These are phyloP conservation scores for Penicillium sp. DNA, from an alignment of 2,329 filamentous ascomycete species.

Conservation along the genomic window DNA sequence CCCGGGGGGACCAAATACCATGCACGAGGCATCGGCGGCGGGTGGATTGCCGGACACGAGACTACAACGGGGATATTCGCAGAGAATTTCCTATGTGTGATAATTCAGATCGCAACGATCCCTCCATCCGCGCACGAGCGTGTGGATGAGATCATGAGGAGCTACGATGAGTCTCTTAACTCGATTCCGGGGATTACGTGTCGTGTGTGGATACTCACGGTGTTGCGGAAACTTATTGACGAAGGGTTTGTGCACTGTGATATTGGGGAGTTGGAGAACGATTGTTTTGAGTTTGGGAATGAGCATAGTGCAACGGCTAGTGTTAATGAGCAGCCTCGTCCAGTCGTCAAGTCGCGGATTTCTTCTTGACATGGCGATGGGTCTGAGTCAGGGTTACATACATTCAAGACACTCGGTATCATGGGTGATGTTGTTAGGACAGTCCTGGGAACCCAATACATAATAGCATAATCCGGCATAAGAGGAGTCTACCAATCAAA, in stretches of 20 bases:
- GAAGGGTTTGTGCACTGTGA: no score
- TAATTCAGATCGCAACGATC: neutral
- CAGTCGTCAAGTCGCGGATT: neutral
- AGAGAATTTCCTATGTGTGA: neutral
- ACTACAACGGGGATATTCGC: neutral
- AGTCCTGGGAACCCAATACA: neutral
- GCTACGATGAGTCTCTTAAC: neutral
- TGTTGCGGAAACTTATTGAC: no score
- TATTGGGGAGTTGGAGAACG: no score
- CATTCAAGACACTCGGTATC: neutral
- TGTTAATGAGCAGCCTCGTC: no score
- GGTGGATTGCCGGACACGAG: slow-evolving; percentile 17
- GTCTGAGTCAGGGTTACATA: neutral
- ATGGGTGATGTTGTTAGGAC: neutral
- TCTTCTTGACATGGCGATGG: neutral
- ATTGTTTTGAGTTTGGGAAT: no score
- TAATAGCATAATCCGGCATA: neutral
- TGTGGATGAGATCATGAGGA: slow-evolving; percentile 2
- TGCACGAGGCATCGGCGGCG: neutral
- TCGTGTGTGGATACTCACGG: no score
- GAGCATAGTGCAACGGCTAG: no score
- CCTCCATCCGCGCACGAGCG: neutral
- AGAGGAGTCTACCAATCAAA: neutral
- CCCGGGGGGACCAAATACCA: slow-evolving; percentile 10
- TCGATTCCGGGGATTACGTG: no score